A percentile compares a stretch with the other conserved stretches of the same genome.
These are phyloP conservation scores for Pharus latifolius DNA, from an alignment of 176 grass and related monocot genomes.

Conservation along the genomic window DNA sequence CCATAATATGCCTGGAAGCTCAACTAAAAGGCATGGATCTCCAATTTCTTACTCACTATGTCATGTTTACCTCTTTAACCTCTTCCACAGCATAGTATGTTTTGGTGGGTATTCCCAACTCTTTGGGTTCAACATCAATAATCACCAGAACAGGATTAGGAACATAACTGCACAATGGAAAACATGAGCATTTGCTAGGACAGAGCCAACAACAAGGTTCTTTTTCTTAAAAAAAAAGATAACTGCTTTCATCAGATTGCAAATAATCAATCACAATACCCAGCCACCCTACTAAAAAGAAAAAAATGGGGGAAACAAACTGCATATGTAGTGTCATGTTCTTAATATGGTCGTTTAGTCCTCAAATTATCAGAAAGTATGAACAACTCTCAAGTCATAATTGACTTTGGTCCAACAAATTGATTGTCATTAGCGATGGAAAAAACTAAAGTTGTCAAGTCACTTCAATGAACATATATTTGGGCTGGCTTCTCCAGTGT, in stretches of 20 bases:
- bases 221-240: too few species aligned
- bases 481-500: neutral
- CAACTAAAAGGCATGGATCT: neutral
- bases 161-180: slow-evolving; percentile 58
- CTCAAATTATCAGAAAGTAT: neutral
- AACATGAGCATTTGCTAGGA: too few species aligned
- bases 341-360: neutral
- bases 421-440: neutral
- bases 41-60: neutral
- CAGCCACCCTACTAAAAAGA: neutral
- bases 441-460: neutral
- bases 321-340: neutral
- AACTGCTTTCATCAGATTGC: neutral
- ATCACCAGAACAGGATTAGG: slow-evolving; percentile 91
- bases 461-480: neutral
- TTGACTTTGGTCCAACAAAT: neutral
- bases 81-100: slow-evolving; percentile 88
- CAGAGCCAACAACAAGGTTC: too few species aligned
- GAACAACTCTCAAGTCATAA: neutral
- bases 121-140: slow-evolving; percentile 95
- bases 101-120: slow-evolving; percentile 95
- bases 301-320: neutral
- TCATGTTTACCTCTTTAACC: slow-evolving; percentile 66
- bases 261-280: too few species aligned
- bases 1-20: neutral